phyloP scores from a whole-genome alignment of 305 asterid genomes.

The Galium porrigens region DNA sequence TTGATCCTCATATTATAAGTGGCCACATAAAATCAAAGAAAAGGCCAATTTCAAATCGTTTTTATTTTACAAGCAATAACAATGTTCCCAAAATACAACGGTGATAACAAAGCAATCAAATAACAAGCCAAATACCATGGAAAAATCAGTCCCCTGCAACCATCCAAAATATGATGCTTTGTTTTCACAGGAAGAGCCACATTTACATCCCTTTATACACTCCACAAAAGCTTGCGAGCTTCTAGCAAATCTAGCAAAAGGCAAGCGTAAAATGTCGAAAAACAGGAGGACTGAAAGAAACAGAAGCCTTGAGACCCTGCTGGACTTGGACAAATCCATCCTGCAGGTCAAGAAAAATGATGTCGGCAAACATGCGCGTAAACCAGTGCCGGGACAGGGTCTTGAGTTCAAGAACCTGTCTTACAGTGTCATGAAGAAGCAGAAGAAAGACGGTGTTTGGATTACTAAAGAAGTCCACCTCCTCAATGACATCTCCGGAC shows the following conservation, averaged over 20 bases:
- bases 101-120: slow-evolving; percentile 6
- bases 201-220: slow-evolving; percentile 19
- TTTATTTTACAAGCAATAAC: background rate
- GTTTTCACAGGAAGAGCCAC: slow-evolving; percentile 12
- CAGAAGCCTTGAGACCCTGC: slow-evolving; percentile 43
- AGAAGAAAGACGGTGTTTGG: slow-evolving; percentile 63
- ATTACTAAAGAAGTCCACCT: slow-evolving; percentile 56
- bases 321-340: slow-evolving; percentile 41
- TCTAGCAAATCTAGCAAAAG: background rate
- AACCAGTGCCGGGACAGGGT: slow-evolving; percentile 58
- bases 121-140: slow-evolving; percentile 13
- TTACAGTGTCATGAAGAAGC: slow-evolving; percentile 50
- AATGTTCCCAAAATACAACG: background rate
- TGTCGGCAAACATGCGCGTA: slow-evolving; percentile 28
- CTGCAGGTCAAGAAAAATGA: slow-evolving; percentile 20
- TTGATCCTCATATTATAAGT: no score
- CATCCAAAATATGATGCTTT: slow-evolving; percentile 15
- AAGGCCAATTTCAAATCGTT: background rate
- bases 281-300: slow-evolving; percentile 22
- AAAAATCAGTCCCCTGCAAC: background rate
- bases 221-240: background rate
- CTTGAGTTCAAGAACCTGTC: slow-evolving; percentile 60
- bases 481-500: slow-evolving; percentile 68
- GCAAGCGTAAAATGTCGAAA: slow-evolving; percentile 23
- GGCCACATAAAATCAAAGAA: background rate